Evolutionary conservation across 148 eudicot genomes (phyloP).

Genomic region (Camellia granthamiana): DNA sequence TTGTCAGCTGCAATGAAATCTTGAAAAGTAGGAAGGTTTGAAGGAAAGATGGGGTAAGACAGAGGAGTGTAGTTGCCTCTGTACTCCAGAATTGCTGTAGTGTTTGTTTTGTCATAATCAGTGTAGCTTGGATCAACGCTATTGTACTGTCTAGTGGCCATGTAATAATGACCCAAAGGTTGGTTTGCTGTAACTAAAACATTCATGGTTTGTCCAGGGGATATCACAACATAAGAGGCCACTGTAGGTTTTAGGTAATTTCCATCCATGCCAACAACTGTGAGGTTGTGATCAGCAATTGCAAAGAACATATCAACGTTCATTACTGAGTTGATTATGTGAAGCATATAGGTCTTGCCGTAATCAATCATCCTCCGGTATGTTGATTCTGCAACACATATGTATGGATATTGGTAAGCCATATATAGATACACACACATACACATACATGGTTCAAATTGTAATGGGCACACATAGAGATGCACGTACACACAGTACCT

Average conservation of each 20-base stretch:
- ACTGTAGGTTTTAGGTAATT: background rate
- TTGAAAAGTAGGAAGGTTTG: background rate
- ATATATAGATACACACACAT: no score
- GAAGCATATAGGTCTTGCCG: conserved; percentile 4
- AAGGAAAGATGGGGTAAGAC: background rate
- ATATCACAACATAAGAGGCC: background rate
- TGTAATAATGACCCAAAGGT: background rate
- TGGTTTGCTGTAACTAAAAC: background rate
- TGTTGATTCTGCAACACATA: background rate
- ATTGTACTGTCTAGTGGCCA: background rate
- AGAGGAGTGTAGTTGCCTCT: background rate
- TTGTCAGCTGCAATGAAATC: background rate
- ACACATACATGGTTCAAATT: no score
- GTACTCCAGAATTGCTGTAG: background rate
- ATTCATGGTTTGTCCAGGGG: conserved; percentile 10
- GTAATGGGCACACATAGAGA: no score
- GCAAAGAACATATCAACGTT: background rate
- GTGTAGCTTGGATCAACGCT: background rate
- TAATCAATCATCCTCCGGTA: background rate
- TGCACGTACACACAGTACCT: no score
- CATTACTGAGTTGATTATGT: background rate
- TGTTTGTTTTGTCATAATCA: no score
- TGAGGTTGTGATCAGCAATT: conserved; percentile 6
- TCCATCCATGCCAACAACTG: conserved; percentile 8
- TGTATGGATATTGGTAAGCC: no score